Conservation (phyloP, 169 alveolate species). For the Eimeria zaria region DNA sequence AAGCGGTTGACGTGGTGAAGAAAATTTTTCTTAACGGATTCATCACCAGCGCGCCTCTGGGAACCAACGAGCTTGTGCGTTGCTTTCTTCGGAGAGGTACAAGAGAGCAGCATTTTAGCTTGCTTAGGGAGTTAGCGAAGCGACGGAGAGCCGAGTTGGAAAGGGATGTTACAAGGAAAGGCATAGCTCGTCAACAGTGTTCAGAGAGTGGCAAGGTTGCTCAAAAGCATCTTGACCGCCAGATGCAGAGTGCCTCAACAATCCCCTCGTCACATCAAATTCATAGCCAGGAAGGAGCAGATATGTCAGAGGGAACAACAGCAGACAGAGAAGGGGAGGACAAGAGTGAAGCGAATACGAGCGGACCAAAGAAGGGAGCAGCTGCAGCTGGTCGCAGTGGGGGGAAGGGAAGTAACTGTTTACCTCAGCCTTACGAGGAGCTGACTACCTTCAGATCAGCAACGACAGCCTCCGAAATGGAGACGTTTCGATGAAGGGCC, state of each 20-base stretch:
- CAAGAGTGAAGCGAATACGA: neutral
- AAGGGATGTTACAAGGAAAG: neutral
- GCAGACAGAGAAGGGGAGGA: neutral
- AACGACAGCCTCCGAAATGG: constrained; percentile 66
- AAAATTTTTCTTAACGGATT: neutral
- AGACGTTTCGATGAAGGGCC: neutral
- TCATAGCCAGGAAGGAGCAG: neutral
- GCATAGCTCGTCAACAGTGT: neutral
- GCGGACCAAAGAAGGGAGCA: neutral
- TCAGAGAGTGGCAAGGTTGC: neutral
- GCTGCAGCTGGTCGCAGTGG: neutral
- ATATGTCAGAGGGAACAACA: neutral
- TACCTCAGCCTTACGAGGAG: constrained; percentile 20
- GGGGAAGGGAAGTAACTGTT: neutral
- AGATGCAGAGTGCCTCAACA: neutral
- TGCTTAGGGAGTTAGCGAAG: constrained; percentile 45
- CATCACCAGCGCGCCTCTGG: constrained; percentile 47
- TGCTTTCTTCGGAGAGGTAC: constrained; percentile 45
- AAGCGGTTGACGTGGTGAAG: neutral
- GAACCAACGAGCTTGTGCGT: constrained; percentile 54
- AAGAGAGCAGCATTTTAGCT: constrained; percentile 39
- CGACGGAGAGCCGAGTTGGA: constrained; percentile 59
- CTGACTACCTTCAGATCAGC: constrained; percentile 59
- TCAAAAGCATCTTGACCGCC: neutral
- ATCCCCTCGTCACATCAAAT: neutral